Percentiles rank a stretch among this genome's conserved stretches.
These are phyloP conservation scores for Aspergillus sp. DNA, from an alignment of 2,329 filamentous ascomycete species.

Conservation along the genomic window DNA sequence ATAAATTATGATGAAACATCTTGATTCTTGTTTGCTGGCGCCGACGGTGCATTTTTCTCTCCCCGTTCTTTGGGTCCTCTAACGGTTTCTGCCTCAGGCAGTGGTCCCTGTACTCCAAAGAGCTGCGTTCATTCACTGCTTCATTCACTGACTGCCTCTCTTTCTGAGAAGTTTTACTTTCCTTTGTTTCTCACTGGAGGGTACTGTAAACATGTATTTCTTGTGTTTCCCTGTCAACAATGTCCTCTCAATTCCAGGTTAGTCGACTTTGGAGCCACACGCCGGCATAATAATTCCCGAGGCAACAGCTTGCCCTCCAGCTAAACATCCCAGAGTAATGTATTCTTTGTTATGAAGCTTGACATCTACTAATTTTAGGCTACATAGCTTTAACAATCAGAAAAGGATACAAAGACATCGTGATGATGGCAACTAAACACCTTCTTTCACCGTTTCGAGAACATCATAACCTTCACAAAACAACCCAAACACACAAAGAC, in stretches of 20 bases:
- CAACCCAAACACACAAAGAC: background rate
- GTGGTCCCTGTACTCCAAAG: background rate
- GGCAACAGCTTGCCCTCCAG: background rate
- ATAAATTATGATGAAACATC: background rate
- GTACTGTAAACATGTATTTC: background rate
- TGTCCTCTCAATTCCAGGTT: background rate
- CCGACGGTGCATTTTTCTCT: background rate
- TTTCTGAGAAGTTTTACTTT: background rate
- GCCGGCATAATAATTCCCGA: too few species aligned
- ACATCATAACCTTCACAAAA: background rate
- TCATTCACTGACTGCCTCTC: background rate
- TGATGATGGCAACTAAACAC: background rate
- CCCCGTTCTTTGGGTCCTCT: background rate
- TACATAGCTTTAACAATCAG: background rate
- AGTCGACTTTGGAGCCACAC: background rate
- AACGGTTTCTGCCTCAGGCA: constrained; percentile 3
- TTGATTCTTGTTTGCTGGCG: background rate
- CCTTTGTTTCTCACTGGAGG: background rate
- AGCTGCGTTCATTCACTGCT: background rate
- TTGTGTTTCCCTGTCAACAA: too few species aligned
- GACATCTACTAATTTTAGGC: background rate
- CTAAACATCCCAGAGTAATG: background rate
- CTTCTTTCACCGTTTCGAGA: background rate
- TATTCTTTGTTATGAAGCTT: background rate
- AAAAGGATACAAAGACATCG: background rate